Conservation (phyloP, 164 flowering plant genomes). For the Cinnamomum micranthum region DNA sequence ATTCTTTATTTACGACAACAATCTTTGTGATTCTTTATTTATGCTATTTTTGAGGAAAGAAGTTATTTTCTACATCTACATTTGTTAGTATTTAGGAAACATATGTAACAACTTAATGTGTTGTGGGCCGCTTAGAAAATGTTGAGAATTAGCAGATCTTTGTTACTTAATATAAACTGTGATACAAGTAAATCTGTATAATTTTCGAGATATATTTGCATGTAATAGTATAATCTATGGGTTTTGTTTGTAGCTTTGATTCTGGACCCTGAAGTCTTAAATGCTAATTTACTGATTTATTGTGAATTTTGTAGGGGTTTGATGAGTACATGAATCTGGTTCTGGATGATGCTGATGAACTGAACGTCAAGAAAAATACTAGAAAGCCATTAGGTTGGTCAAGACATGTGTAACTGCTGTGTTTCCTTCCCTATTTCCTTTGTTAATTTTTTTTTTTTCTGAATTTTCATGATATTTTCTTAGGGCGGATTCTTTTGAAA, state of each 20-base stretch:
- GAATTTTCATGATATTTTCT: slow-evolving; percentile 5
- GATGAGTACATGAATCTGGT: slow-evolving; percentile 97
- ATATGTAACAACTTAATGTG: not conserved
- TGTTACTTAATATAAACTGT: not conserved
- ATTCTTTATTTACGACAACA: too few species aligned
- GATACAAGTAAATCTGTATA: not conserved
- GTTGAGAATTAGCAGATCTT: not conserved
- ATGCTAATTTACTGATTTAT: not conserved
- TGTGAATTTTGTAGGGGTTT: slow-evolving; percentile 53
- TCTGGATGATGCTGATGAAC: slow-evolving; percentile 87
- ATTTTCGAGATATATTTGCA: not conserved
- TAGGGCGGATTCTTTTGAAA: slow-evolving; percentile 72
- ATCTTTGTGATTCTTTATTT: too few species aligned
- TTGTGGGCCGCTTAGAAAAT: not conserved
- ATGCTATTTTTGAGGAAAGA: too few species aligned
- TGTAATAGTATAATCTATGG: not conserved
- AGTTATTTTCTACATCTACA: not conserved
- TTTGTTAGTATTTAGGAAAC: not conserved
- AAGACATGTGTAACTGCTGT: not conserved
- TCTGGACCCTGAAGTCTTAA: not conserved
- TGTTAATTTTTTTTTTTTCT: not conserved
- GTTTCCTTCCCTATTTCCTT: not conserved
- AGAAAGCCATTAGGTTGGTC: slow-evolving; percentile 50
- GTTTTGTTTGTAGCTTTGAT: not conserved
- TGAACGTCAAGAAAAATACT: slow-evolving; percentile 63